phyloP scores from a whole-genome alignment of 768 basidiomycete species.

The Ramaria rubella region DNA sequence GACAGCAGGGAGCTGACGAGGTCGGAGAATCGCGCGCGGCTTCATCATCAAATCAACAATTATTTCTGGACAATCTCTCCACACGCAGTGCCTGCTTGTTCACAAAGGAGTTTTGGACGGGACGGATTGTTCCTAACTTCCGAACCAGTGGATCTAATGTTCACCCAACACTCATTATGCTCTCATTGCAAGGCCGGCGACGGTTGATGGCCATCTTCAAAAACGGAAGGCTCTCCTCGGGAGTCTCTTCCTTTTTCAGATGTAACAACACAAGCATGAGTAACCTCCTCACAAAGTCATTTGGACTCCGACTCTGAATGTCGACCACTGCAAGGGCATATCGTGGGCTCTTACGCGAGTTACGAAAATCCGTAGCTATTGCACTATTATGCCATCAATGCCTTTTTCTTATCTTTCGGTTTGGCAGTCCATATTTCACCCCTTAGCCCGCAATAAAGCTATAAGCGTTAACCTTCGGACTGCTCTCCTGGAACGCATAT shows the following conservation, averaged over 20 bases:
- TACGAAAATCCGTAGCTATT: conserved; percentile 5
- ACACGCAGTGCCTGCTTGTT: neutral
- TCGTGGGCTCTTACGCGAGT: conserved; percentile 6
- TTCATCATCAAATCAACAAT: neutral
- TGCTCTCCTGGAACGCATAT: conserved; percentile 1
- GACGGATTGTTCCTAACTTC: neutral
- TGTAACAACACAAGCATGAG: neutral
- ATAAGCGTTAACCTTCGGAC: conserved; percentile 49
- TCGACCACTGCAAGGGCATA: neutral
- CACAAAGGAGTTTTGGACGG: neutral
- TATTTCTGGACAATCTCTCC: neutral
- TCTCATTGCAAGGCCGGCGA: neutral
- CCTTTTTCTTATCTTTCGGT: neutral
- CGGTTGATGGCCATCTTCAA: no score
- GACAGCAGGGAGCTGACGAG: neutral
- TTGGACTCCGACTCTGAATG: neutral
- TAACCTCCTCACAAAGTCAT: neutral
- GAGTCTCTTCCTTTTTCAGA: no score
- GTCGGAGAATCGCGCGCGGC: conserved; percentile 2
- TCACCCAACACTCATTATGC: conserved; percentile 18
- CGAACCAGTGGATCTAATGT: conserved; percentile 11
- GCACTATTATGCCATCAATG: neutral
- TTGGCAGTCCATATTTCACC: conserved; percentile 32
- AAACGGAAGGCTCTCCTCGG: no score
- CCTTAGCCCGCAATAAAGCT: conserved; percentile 32